A percentile compares a stretch with the other conserved stretches of the same genome.
These are phyloP conservation scores for Pseudisothecium myosuroides DNA, from an alignment of 225 moss, liverwort and hornwort species.

Conservation along the genomic window DNA sequence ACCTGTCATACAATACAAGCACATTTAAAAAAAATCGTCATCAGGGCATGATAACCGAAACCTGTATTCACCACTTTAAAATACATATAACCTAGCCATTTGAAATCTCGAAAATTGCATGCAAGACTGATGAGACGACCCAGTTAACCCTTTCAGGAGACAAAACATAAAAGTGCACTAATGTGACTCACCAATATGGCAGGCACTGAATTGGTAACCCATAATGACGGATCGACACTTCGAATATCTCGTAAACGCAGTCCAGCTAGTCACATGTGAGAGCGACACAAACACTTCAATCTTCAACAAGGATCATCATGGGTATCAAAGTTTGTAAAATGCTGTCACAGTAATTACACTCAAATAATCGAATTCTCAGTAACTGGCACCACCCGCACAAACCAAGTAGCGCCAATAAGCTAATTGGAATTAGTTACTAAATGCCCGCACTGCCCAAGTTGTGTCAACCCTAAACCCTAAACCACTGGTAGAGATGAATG, in stretches of 20 bases:
- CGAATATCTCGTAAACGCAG: conserved; percentile 91
- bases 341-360: neutral
- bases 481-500: neutral
- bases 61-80: neutral
- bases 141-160: neutral
- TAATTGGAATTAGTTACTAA: neutral
- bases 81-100: neutral
- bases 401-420: neutral
- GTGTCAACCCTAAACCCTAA: neutral
- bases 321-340: neutral
- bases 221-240: conserved; percentile 89
- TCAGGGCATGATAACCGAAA: neutral
- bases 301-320: neutral
- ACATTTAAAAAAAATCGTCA: neutral
- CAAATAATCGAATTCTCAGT: neutral
- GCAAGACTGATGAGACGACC: neutral
- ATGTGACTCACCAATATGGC: conserved; percentile 54
- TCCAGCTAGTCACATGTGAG: conserved; percentile 36
- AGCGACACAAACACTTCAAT: neutral
- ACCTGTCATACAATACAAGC: conserved; percentile 34
- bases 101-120: neutral
- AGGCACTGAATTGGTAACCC: conserved; percentile 90
- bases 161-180: neutral
- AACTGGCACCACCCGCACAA: neutral
- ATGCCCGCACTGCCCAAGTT: neutral